Evolutionary conservation across 2,329 filamentous ascomycete species (phyloP).

Genomic region (Microcyclospora pomicola): DNA sequence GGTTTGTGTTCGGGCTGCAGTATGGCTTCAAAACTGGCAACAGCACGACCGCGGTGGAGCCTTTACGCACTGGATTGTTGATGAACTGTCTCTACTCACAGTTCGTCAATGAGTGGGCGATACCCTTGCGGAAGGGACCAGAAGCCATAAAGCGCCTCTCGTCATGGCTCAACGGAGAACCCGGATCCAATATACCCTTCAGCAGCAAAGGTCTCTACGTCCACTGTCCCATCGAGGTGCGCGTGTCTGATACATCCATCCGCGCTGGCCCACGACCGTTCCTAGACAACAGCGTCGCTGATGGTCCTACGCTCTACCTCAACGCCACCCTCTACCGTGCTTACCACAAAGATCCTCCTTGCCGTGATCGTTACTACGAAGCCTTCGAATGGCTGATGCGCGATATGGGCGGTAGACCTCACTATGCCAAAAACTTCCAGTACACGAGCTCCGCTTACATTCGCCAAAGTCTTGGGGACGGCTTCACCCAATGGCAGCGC

Average conservation of each 20-base stretch:
- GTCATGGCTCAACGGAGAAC: slow-evolving; percentile 70
- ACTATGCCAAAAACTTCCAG: slow-evolving; percentile 88
- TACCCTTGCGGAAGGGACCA: slow-evolving; percentile 72
- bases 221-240: slow-evolving; percentile 85
- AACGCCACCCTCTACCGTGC: slow-evolving; percentile 84
- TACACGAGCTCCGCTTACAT: slow-evolving; percentile 46
- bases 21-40: slow-evolving; percentile 71
- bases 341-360: slow-evolving; percentile 65
- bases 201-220: slow-evolving; percentile 67
- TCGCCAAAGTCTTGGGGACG: slow-evolving; percentile 52
- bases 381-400: slow-evolving; percentile 87
- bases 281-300: slow-evolving; percentile 56
- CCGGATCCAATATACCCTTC: slow-evolving; percentile 62
- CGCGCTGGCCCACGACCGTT: slow-evolving; percentile 41
- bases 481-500: slow-evolving; percentile 51
- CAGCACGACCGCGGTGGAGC: slow-evolving; percentile 61
- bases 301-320: slow-evolving; percentile 68
- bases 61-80: slow-evolving; percentile 63
- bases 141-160: slow-evolving; percentile 73
- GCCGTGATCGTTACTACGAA: slow-evolving; percentile 64
- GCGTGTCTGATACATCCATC: slow-evolving; percentile 56
- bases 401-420: slow-evolving; percentile 65
- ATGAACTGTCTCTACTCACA: slow-evolving; percentile 99
- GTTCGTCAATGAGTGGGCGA: slow-evolving; percentile 95
- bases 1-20: slow-evolving; percentile 95